Evolutionary conservation across 345 rosid species (phyloP).

Genomic region (rapeseed (Brassica napus)): Da-Ae NC_063452.1:22967001-22967500

Average conservation of each 20-base stretch:
- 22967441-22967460: neutral
- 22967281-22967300: constrained; percentile 24
- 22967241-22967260: neutral
- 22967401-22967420: neutral
- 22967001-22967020: constrained; percentile 63
- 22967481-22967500: neutral
- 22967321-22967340: neutral
- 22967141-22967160: constrained; percentile 58
- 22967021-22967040: constrained; percentile 59
- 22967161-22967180: constrained; percentile 74
- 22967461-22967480: neutral
- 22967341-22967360: too few relatives aligned
- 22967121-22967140: constrained; percentile 89
- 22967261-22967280: neutral
- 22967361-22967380: neutral
- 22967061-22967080: constrained; percentile 63
- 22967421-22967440: neutral
- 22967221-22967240: constrained; percentile 10
- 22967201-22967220: constrained; percentile 43
- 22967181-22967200: constrained; percentile 54
- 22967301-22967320: constrained; percentile 1
- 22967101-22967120: constrained; percentile 71
- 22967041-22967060: constrained; percentile 59
- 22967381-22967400: neutral
- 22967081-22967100: constrained; percentile 76